A percentile compares a stretch with the other conserved stretches of the same genome.
Evolutionary conservation across 805 yeast species (phyloP).

Genomic region (Yarrowia deformans): DNA sequence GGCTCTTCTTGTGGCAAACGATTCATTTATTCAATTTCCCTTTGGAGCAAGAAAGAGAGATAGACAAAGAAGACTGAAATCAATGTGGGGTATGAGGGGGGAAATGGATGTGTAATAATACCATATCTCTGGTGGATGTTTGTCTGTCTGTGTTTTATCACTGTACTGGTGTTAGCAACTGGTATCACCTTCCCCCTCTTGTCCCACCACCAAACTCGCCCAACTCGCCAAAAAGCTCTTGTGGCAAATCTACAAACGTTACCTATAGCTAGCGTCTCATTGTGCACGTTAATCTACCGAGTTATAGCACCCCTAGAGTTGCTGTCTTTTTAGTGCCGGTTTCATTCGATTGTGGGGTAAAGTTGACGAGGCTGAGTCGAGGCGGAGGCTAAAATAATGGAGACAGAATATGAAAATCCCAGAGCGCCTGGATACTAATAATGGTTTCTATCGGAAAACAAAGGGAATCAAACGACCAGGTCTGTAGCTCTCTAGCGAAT

Average conservation of each 20-base stretch:
- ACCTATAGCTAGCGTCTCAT: neutral
- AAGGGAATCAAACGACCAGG: no score
- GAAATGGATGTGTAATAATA: neutral
- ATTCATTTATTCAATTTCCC: constrained; percentile 1
- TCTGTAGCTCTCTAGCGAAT: no score
- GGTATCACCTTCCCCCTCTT: no score
- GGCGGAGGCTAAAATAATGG: neutral
- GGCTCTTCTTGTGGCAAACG: neutral
- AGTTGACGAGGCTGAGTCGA: constrained; percentile 8
- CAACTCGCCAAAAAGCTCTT: neutral
- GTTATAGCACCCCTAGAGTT: neutral
- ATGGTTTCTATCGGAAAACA: no score
- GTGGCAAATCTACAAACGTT: neutral
- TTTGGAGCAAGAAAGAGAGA: neutral
- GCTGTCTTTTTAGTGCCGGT: neutral
- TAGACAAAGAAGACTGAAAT: constrained; percentile 15
- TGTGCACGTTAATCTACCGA: neutral
- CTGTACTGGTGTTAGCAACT: no score
- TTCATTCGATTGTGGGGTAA: constrained; percentile 1
- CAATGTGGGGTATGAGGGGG: constrained; percentile 2
- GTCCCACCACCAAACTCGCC: no score
- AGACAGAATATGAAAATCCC: no score
- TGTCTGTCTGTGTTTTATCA: no score
- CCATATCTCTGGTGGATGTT: no score
- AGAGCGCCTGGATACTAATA: no score